Conservation (phyloP, 208 protist genomes). For the Acanthamoeba triangularis region DNA sequence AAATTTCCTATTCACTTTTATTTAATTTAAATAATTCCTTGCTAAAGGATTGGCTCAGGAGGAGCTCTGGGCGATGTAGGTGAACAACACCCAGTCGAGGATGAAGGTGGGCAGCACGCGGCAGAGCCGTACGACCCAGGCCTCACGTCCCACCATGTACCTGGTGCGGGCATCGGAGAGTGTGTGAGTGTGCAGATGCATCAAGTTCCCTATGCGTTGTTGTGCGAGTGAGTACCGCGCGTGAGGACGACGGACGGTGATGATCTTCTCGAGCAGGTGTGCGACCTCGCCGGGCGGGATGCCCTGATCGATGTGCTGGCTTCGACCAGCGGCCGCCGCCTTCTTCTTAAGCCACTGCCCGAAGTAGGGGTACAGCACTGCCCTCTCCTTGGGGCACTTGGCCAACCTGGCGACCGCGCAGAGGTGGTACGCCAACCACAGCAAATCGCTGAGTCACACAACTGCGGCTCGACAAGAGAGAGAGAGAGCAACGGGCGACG, state of each 20-base stretch:
- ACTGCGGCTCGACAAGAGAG: neutral
- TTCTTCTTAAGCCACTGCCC: conserved; percentile 15
- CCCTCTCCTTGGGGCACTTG: neutral
- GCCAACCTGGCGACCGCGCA: neutral
- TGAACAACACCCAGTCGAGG: conserved; percentile 42
- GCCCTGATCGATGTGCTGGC: conserved; percentile 47
- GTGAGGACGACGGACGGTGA: conserved; percentile 32
- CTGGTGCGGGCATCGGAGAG: neutral
- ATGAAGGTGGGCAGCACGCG: neutral
- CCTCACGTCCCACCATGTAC: conserved; percentile 47
- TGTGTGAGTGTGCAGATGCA: neutral
- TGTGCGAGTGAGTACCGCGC: neutral
- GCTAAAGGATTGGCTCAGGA: neutral
- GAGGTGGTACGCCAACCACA: no score
- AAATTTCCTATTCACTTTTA: no score
- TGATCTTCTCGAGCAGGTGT: conserved; percentile 48
- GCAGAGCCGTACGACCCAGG: conserved; percentile 1
- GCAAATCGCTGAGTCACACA: neutral
- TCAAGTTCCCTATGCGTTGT: no score
- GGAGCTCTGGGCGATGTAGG: neutral
- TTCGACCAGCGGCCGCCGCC: neutral
- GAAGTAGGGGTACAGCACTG: conserved; percentile 30
- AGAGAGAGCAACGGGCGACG: neutral
- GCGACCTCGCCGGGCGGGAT: conserved; percentile 28
- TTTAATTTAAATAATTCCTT: neutral